These are phyloP conservation scores for Parastagonospora nodorum DNA, from an alignment of 2,329 filamentous ascomycete species.

Conservation along the genomic window DNA sequence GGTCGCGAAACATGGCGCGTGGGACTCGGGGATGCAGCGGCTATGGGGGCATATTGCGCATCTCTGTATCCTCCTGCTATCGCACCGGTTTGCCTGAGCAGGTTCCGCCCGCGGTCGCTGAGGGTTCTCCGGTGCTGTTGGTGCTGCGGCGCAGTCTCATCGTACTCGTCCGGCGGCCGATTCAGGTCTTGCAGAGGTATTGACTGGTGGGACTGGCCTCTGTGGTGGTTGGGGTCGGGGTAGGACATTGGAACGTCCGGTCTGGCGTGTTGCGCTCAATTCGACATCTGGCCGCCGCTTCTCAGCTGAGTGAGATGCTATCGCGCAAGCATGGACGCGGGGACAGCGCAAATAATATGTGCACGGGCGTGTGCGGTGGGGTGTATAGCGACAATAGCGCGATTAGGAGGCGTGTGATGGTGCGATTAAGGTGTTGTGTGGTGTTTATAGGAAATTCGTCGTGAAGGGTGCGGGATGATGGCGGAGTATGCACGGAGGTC, in stretches of 20 bases:
- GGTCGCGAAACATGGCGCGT: slow-evolving; percentile 37
- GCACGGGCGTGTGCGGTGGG: slow-evolving; percentile 1
- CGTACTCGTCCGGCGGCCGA: slow-evolving; percentile 44
- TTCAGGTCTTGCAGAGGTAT: slow-evolving; percentile 71
- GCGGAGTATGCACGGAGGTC: slow-evolving; percentile 8
- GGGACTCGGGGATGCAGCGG: slow-evolving; percentile 58
- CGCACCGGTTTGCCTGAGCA: slow-evolving; percentile 52
- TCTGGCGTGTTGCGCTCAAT: slow-evolving; percentile 26
- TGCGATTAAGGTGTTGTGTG: slow-evolving; percentile 3
- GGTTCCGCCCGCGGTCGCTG: slow-evolving; percentile 55
- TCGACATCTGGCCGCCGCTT: slow-evolving; percentile 35
- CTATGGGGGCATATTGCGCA: slow-evolving; percentile 59
- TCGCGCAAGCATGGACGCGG: slow-evolving; percentile 25
- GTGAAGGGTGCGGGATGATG: slow-evolving; percentile 7
- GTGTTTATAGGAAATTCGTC: slow-evolving; percentile 1
- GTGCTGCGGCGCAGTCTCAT: slow-evolving; percentile 33
- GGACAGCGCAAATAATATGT: neutral
- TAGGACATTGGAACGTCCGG: slow-evolving; percentile 54
- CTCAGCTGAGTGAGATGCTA: slow-evolving; percentile 31
- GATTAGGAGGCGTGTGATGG: slow-evolving; percentile 1
- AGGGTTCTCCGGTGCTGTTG: slow-evolving; percentile 53
- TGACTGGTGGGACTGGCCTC: slow-evolving; percentile 60
- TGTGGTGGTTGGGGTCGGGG: slow-evolving; percentile 53
- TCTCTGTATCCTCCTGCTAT: slow-evolving; percentile 46
- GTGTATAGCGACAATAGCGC: neutral